Evolutionary conservation across 148 eudicot genomes (phyloP), one percentile per base, ranked within the genome.

Genomic region (Chenopodium formosanum): DNA sequence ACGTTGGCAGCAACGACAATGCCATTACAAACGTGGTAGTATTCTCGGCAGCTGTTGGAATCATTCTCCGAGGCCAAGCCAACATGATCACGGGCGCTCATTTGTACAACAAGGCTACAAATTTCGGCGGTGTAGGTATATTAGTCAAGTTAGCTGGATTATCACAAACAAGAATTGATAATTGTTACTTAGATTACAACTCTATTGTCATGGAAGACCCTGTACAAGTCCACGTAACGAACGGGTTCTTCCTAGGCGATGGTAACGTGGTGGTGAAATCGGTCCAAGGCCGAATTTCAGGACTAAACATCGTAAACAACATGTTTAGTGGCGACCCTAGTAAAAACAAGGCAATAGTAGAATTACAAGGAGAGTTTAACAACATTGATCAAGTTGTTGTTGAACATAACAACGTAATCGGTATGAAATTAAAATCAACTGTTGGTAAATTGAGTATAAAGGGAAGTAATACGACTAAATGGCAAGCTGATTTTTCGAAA

Each of bases 121-220:
- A 14, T 4, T 79, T 79, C 34, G 81, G 81, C 9, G 81, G 81
- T 9, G 12, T 79, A 0, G 81, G 81, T 16, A 79, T 79, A 4
- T 70, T 52, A 48, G 25, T 79, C 8, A 79, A 79, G n/a, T 12
- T 79, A 20, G 29, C 67, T 1, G 75, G 81, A 2, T 53, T 79
- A 2, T 69, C 81, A 2, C 81, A 79, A 46, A 79, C 81, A 4
- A 79, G 81, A 74, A 79, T 79, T 16, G 67, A 79, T 52, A 79
- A 53, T 79, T 79, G 81, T 9, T 79, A 79, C 66, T 17, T 79
- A 50, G 81, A 79, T 34, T 79, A 69, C 16, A 79, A 69, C 67
- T 79, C 81, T 5, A 53, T 79, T 79, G 81, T 79, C 13, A 52
- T 79, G 81, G 81, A 79, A 70, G 81, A 79, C 25, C 81, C 81